A percentile compares a stretch with the other conserved stretches of the same genome.
Conservation (phyloP, 352 stramenopile species). For the Globisporangium mamillatum region DNA sequence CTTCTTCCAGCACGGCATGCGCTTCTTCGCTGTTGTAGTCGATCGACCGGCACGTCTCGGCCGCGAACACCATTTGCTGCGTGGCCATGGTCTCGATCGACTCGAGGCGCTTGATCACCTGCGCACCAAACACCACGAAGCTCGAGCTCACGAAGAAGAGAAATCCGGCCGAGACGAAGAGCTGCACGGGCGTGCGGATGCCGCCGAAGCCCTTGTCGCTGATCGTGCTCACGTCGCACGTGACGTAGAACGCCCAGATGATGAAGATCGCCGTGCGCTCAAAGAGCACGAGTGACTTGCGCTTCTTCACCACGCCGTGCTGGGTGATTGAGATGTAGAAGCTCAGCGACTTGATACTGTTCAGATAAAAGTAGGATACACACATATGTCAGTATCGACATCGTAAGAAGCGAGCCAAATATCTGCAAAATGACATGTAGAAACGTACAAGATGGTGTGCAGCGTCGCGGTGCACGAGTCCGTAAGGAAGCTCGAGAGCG, state of each 20-base stretch:
- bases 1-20: constrained; percentile 7
- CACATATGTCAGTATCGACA: neutral
- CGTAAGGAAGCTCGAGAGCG: constrained; percentile 40
- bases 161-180: constrained; percentile 23
- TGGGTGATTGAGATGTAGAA: constrained; percentile 67
- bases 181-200: constrained; percentile 21
- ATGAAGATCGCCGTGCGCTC: constrained; percentile 27
- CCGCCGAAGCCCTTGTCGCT: constrained; percentile 34
- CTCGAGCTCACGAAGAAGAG: constrained; percentile 23
- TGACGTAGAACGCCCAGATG: constrained; percentile 43
- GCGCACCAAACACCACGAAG: constrained; percentile 30
- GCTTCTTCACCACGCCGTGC: constrained; percentile 33
- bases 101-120: constrained; percentile 41
- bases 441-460: constrained; percentile 54
- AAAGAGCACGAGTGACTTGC: constrained; percentile 23
- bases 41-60: constrained; percentile 11
- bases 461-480: constrained; percentile 61
- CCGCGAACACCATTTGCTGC: constrained; percentile 11
- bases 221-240: constrained; percentile 30
- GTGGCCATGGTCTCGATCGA: constrained; percentile 35
- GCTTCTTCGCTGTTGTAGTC: constrained; percentile 17
- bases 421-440: neutral
- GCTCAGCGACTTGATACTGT: constrained; percentile 45
- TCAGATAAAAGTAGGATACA: neutral
- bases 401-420: neutral